Evolutionary conservation across 768 basidiomycete species (phyloP), one percentile per base, ranked within the genome.

Genomic region (Boletus reticulatus): DNA sequence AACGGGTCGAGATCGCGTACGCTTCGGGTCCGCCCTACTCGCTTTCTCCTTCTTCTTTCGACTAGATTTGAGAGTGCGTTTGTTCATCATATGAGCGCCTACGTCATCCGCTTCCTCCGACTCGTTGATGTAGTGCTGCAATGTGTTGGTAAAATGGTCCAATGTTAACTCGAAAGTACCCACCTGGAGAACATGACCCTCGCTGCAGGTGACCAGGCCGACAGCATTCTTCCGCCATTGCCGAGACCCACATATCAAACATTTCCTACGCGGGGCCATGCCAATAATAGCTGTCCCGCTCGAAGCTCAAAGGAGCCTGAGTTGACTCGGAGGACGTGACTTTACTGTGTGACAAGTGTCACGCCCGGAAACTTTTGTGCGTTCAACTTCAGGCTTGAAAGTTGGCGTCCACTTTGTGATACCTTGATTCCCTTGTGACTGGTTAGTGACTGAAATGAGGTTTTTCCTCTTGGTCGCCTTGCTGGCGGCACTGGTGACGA

Each of bases 101-200:
- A 80, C 62, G 44, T 84, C 83, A 22, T 84, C 83, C n/a, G 82
- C 74, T 52, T 93, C 89, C 13, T 75, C 81, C 11, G 83, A 83
- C 72, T 97, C 94, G 43, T 85, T 88, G 48, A 92, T 78, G 70
- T 94, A 94, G 63, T 88, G 84, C 93, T 95, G 59, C 41, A 39
- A 46, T 39, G 48, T 34, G 31, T 16, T 11, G 11, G 8, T 52
- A 29, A 50, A 32, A 36, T 19, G 14, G 31, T 12, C 9, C 17
- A 22, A 24, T 10, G 22, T 49, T 11, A 46, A 27, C 32, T 11
- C n/a, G 36, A 55, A 19, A 34, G 55, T 22, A 62, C 73, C 60
- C 67, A 92, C 93, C 80, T 92, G 89, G 31, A 94, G 80, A 56
- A 96, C 82, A 70, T 97, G 94, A 11, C 94, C 94, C 66, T 97